Evolutionary conservation across 2,329 filamentous ascomycete genomes (phyloP).

Genomic region (Aspergillus sp.): DNA sequence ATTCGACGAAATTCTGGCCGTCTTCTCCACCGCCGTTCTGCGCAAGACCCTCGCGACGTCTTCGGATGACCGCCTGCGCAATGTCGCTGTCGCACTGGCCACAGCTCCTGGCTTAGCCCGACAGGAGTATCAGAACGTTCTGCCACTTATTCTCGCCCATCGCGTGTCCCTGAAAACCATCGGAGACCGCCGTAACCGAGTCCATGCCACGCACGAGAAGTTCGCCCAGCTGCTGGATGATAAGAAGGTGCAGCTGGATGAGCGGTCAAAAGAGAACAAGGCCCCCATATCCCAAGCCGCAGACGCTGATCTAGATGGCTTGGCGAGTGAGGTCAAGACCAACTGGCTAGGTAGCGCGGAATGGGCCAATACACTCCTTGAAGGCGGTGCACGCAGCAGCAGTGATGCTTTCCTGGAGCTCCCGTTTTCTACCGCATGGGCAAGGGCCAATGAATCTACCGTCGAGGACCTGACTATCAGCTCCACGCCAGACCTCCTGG

Average conservation of each 20-base stretch:
- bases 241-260: slow-evolving; percentile 58
- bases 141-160: slow-evolving; percentile 70
- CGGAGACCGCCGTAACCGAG: slow-evolving; percentile 59
- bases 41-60: slow-evolving; percentile 60
- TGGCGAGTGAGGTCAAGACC: slow-evolving; percentile 53
- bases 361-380: slow-evolving; percentile 69
- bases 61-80: slow-evolving; percentile 39
- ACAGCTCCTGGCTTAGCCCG: slow-evolving; percentile 44
- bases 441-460: slow-evolving; percentile 58
- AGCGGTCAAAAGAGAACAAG: slow-evolving; percentile 25
- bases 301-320: slow-evolving; percentile 37
- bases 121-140: slow-evolving; percentile 44
- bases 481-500: slow-evolving; percentile 45
- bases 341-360: slow-evolving; percentile 77
- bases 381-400: slow-evolving; percentile 59
- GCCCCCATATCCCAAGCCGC: slow-evolving; percentile 27
- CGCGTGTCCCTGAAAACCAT: slow-evolving; percentile 61
- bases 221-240: slow-evolving; percentile 63
- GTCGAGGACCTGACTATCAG: slow-evolving; percentile 40
- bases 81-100: slow-evolving; percentile 55
- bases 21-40: slow-evolving; percentile 80
- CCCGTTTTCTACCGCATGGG: slow-evolving; percentile 70
- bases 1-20: slow-evolving; percentile 78
- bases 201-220: slow-evolving; percentile 57
- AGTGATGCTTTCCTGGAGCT: slow-evolving; percentile 64